These are phyloP conservation scores for Ceriops tagal DNA, from an alignment of 345 rosid species.

Conservation along the genomic window DNA sequence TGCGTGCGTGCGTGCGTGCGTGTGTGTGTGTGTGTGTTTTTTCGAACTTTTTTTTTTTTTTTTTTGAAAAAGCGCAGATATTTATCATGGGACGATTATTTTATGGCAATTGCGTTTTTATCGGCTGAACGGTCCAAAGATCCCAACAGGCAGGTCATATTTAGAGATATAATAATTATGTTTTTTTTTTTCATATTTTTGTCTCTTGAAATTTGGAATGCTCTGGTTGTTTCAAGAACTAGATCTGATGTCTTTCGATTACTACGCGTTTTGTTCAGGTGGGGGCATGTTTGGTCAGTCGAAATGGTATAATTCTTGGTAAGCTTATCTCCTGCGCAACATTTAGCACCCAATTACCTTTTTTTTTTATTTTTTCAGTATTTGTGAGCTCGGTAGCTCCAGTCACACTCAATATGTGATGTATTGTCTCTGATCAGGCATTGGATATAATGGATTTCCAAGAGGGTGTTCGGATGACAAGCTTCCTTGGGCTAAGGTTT, in stretches of 20 bases:
- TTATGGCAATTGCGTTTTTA: slow-evolving; percentile 82
- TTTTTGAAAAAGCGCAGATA: slow-evolving; percentile 39
- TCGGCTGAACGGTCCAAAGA: slow-evolving; percentile 89
- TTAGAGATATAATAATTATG: background rate
- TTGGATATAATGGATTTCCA: slow-evolving; percentile 98
- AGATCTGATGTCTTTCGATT: background rate
- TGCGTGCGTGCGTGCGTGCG: no score
- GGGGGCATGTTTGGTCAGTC: slow-evolving; percentile 93
- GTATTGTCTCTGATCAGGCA: slow-evolving; percentile 43
- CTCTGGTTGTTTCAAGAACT: background rate
- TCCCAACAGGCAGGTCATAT: slow-evolving; percentile 88
- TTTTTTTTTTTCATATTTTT: no score
- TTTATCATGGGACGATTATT: slow-evolving; percentile 94
- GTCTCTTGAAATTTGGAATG: background rate
- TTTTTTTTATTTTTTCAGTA: background rate
- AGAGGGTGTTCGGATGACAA: slow-evolving; percentile 96
- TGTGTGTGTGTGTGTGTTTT: background rate
- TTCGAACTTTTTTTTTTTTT: background rate
- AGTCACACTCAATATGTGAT: background rate
- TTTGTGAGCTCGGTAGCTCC: no score
- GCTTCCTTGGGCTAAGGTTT: slow-evolving; percentile 98
- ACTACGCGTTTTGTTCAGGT: slow-evolving; percentile 41
- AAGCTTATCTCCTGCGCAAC: slow-evolving; percentile 18
- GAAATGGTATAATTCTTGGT: slow-evolving; percentile 87
- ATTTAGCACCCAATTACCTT: background rate